These are phyloP conservation scores for Saccharomyces hybrid DNA, from an alignment of 1,139 yeast genomes.

Conservation along the genomic window DNA sequence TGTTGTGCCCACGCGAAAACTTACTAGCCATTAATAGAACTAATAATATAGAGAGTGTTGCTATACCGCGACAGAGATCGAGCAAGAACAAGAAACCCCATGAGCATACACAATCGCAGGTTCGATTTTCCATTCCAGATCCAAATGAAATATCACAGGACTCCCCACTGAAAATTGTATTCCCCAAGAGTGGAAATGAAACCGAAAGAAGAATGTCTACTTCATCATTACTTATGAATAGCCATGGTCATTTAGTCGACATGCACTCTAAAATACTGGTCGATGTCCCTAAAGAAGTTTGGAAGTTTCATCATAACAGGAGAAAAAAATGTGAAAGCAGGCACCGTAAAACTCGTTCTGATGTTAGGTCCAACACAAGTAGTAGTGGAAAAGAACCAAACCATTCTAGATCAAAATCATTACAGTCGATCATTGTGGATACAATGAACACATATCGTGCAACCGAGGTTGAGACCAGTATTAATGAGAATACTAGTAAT, in stretches of 20 bases:
- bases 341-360: background rate
- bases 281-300: slow-evolving; percentile 27
- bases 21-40: background rate
- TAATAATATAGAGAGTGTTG: background rate
- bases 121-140: slow-evolving; percentile 16
- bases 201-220: background rate
- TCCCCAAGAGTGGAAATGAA: slow-evolving; percentile 12
- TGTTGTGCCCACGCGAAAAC: background rate
- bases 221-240: background rate
- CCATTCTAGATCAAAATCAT: slow-evolving; percentile 16
- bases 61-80: background rate
- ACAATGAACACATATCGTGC: slow-evolving; percentile 16
- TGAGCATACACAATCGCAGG: slow-evolving; percentile 8
- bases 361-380: background rate
- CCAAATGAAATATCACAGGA: background rate
- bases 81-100: background rate
- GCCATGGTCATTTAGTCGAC: slow-evolving; percentile 23
- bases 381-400: background rate
- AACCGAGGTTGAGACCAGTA: slow-evolving; percentile 1
- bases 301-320: slow-evolving; percentile 19
- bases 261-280: slow-evolving; percentile 27
- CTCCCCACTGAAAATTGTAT: slow-evolving; percentile 15
- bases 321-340: background rate
- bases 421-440: slow-evolving; percentile 26
- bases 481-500: background rate